Evolutionary conservation across 2,329 filamentous ascomycete species (phyloP).

Genomic region (Raffaelea arxii): DNA sequence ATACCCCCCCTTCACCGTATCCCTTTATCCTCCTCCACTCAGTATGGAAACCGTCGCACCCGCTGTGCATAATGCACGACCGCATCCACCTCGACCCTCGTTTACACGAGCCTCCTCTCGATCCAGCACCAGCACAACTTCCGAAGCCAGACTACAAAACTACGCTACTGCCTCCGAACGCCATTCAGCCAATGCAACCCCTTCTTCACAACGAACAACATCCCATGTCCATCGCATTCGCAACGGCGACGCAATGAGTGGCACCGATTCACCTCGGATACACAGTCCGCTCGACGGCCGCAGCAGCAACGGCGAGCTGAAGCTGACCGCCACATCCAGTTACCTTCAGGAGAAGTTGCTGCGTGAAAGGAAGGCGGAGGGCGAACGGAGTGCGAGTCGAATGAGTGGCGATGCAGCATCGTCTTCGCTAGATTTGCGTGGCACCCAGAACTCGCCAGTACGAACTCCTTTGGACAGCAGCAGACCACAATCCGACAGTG

Average conservation of each 20-base stretch:
- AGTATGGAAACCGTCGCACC: neutral
- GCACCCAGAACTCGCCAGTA: constrained; percentile 28
- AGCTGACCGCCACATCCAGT: constrained; percentile 31
- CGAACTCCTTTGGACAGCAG: constrained; percentile 23
- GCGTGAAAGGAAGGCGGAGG: constrained; percentile 38
- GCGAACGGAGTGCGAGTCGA: constrained; percentile 30
- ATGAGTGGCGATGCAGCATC: constrained; percentile 27
- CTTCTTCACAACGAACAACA: constrained; percentile 7
- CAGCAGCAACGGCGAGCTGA: constrained; percentile 26
- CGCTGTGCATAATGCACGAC: neutral
- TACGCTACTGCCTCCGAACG: constrained; percentile 1
- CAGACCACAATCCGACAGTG: constrained; percentile 33
- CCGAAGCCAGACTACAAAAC: constrained; percentile 2
- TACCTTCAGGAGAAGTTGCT: constrained; percentile 48
- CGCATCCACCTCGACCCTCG: constrained; percentile 5
- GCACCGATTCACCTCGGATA: neutral
- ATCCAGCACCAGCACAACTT: constrained; percentile 3
- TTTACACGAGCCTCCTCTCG: constrained; percentile 8
- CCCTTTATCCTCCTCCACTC: neutral
- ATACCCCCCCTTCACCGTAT: neutral
- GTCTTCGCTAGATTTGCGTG: constrained; percentile 28
- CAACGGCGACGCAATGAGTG: constrained; percentile 4
- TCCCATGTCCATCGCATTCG: constrained; percentile 10
- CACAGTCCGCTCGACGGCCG: constrained; percentile 20
- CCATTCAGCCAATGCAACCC: constrained; percentile 4